Evolutionary conservation across 768 basidiomycete species (phyloP), one percentile per base, ranked within the genome.

Genomic region (Amanita rimosa): DNA sequence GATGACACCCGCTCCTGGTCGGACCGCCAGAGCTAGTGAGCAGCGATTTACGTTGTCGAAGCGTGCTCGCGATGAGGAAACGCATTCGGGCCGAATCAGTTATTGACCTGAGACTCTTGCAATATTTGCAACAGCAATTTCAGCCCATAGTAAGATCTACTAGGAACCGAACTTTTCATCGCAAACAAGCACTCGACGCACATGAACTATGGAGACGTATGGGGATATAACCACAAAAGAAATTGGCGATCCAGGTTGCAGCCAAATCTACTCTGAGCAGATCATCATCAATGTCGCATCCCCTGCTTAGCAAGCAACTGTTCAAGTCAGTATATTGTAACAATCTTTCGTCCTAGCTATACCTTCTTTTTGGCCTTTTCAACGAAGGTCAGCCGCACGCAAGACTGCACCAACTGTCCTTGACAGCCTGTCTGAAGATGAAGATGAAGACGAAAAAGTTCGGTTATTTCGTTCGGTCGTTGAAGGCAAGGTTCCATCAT

Each of bases 331-430:
- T 37, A 38, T 19, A 24, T 22, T 17, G 8, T 19, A 8, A 14
- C 31, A n/a, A 16, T 17, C 16, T 8, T 48, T 40, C 26, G 11
- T 22, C 24, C 9, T 22, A 11, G 6, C 11, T 6, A 35, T 6
- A 13, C 24, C 6, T 36, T 24, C 17, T 38, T 11, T 29, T 9
- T 27, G 29, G 4, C 34, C n/a, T 9, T 0, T 16, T 36, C 36
- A 39, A 21, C 19, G 10, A 5, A 52, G n/a, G 36, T 52, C 50
- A n/a, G 54, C 56, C 35, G 53, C 53, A 24, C 50, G 52, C 21
- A 55, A 55, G 29, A 21, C 38, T 8, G 22, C 22, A 7, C 4
- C 31, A 9, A 24, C 40, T 10, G 8, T 16, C 11, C 22, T 14
- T 14, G 7, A 24, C 13, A 8, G 26, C 11, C 21, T n/a, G 21